Evolutionary conservation across 345 rosid genomes (phyloP), one percentile per base, ranked within the genome.

Genomic region (Gossypium rotundifolium): DNA sequence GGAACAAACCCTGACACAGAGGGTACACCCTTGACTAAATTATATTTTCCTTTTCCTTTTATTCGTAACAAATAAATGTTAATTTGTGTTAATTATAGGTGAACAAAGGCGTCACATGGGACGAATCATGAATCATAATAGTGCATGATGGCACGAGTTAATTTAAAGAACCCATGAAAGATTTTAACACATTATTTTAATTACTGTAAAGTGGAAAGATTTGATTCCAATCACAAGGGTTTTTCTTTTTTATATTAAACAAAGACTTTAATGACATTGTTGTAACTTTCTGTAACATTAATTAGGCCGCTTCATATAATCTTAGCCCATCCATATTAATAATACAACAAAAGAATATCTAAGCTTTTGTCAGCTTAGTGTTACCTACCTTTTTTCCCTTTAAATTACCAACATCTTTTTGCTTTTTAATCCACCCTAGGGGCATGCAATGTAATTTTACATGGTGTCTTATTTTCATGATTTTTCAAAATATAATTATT

Each of bases 121-220:
- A 18, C 59, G 74, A 42, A 71, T 71, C 64, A 71, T 54, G 64
- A 13, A 71, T 71, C 38, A 71, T 38, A 11, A 12, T 40, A 55
- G 51, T 71, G 38, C 74, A 71, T 33, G 29, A 54, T n/a, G 40
- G 9, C 40, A 25, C 40, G n/a, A 60, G 33, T 20, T 12, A 58
- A 55, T 18, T 55, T 55, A n/a, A n/a, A 57, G 38, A 58, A 9
- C 59, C 59, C 51, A 10, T 11, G 13, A 11, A 46, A 11, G 2
- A 66, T 16, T 49, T 2, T 51, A 48, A 23, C 9, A n/a, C 17
- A 13, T 27, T n/a, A 33, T 18, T 17, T 33, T 71, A 71, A 60
- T 1, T 12, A 3, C 46, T 23, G 11, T 55, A 55, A 40, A 46
- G 75, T 42, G 29, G 11, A 0, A 57, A 20, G 59, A 46, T 62